Percentiles rank a stretch among this genome's conserved stretches.
phyloP scores from a whole-genome alignment of 306 rosid genomes.

The Lotus japonicus region DNA sequence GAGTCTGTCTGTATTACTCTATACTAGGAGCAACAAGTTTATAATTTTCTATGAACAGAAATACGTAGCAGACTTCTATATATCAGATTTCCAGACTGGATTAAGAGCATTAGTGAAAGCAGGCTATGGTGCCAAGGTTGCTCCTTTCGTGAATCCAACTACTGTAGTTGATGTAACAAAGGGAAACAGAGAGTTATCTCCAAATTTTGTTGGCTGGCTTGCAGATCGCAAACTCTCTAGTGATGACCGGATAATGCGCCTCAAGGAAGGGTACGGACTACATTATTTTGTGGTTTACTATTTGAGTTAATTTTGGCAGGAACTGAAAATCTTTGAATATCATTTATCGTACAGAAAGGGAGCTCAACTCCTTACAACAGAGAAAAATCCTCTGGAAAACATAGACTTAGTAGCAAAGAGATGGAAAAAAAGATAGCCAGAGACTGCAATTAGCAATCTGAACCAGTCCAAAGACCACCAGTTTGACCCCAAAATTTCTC shows the following conservation, averaged over 20 bases:
- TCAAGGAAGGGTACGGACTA: slow-evolving; percentile 83
- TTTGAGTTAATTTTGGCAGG: not conserved
- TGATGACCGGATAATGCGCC: slow-evolving; percentile 83
- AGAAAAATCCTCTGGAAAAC: not conserved
- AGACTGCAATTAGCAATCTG: not conserved
- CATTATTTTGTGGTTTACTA: not conserved
- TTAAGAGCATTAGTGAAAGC: slow-evolving; percentile 94
- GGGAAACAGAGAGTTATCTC: slow-evolving; percentile 78
- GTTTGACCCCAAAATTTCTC: too few relatives aligned
- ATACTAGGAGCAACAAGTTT: not conserved
- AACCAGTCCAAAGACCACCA: not conserved
- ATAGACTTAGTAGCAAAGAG: not conserved
- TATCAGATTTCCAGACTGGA: slow-evolving; percentile 95
- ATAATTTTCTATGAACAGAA: slow-evolving; percentile 50
- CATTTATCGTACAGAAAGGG: not conserved
- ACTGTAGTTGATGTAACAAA: slow-evolving; percentile 69
- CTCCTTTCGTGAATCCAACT: slow-evolving; percentile 77
- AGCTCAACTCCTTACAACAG: not conserved
- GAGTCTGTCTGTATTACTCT: not conserved
- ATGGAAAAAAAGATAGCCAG: not conserved
- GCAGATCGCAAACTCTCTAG: slow-evolving; percentile 80
- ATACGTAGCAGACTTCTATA: slow-evolving; percentile 80
- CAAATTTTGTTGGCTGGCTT: slow-evolving; percentile 82
- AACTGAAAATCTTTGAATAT: not conserved
- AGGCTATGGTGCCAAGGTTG: slow-evolving; percentile 90